Evolutionary conservation across 257 asterid genomes (phyloP).

Genomic region (Nicotiana paniculata): DNA sequence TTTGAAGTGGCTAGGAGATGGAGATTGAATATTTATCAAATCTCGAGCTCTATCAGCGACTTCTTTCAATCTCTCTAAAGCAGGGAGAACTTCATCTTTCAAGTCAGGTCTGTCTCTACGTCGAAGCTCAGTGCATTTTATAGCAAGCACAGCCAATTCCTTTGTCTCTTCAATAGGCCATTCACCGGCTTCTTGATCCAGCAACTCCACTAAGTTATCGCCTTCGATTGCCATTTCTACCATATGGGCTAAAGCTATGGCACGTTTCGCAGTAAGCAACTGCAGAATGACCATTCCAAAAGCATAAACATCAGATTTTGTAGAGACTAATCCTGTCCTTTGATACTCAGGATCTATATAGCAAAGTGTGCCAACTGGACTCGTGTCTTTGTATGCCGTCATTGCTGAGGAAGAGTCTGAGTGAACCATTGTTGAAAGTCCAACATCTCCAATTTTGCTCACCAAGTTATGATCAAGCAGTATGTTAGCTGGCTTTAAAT

Average conservation of each 20-base stretch:
- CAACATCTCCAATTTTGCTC: slow-evolving; percentile 89
- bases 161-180: slow-evolving; percentile 75
- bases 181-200: slow-evolving; percentile 56
- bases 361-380: slow-evolving; percentile 65
- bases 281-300: slow-evolving; percentile 72
- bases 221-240: slow-evolving; percentile 55
- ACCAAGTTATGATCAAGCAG: slow-evolving; percentile 67
- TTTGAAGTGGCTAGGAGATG: slow-evolving; percentile 54
- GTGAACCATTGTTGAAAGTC: slow-evolving; percentile 59
- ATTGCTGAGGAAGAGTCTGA: slow-evolving; percentile 31
- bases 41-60: slow-evolving; percentile 37
- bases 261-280: slow-evolving; percentile 67
- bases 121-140: slow-evolving; percentile 69
- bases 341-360: slow-evolving; percentile 94
- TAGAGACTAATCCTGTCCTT: slow-evolving; percentile 60
- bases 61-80: slow-evolving; percentile 53
- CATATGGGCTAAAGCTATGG: slow-evolving; percentile 48
- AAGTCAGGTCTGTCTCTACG: slow-evolving; percentile 67
- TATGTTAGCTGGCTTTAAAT: slow-evolving; percentile 88
- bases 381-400: slow-evolving; percentile 29
- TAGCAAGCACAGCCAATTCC: slow-evolving; percentile 46
- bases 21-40: slow-evolving; percentile 10
- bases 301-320: slow-evolving; percentile 76
- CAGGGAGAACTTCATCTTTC: slow-evolving; percentile 47
- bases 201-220: slow-evolving; percentile 24